Base-by-base conservation (phyloP, 1,284 basidiomycete genomes). In the Ceratobasidium sp. region DNA sequence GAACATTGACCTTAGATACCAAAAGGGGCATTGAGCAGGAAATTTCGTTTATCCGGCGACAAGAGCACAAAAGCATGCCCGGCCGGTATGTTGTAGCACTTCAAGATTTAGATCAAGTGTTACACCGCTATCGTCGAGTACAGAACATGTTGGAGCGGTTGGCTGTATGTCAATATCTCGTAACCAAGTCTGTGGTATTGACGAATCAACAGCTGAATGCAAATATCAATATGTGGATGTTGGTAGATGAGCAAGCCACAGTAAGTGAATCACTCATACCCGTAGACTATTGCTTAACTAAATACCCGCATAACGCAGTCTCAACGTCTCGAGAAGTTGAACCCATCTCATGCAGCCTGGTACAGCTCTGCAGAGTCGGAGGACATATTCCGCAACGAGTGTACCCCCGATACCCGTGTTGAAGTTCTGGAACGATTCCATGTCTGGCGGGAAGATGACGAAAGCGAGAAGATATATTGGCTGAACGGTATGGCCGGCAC, bases 401-500 rank as follows among this genome's bases (percentile, higher is more conserved):
- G 77, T 26, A 65, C 75, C 13, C 33, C 51, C 15, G 77, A 76
- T n/a, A 81, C 80, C 1, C 79, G 80, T 15, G 65, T 67, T 8
- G 60, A 64, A 20, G 61, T 79, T 13, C 42, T 81, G 4, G 53
- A 78, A 11, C 76, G 79, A 31, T 42, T 81, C 10, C 26, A 68
- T 11, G 54, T 26, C 5, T 81, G 79, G 80, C 51, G 51, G 11
- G 20, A 53, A 23, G 56, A 65, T 49, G 31, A 56, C 6, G 47
- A 13, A 13, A 60, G 49, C 5, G 77, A 75, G 10, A 71, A 64
- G 31, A 77, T 81, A 23, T 81, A 77, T 71, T 81, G 81, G 80
- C 76, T 81, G n/a, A 76, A 79, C 75, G 81, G 81, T 15, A 76
- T 80, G 63, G 80, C 81, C 17, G 81, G 81, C 1, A 80, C 79